Conservation (phyloP, 768 basidiomycete genomes). For the Boletus bicolor region DNA sequence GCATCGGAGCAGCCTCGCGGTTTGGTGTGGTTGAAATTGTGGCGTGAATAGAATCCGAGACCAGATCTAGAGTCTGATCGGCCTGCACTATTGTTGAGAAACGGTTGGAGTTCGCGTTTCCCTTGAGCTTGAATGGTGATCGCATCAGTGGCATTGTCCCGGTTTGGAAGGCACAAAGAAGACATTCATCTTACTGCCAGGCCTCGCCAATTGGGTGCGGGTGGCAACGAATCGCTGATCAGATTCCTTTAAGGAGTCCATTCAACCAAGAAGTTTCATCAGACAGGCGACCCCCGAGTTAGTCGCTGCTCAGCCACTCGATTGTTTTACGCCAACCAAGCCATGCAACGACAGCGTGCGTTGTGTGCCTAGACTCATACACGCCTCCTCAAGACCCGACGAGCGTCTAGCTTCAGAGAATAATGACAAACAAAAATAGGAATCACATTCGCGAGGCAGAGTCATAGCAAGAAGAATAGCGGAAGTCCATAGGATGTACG, state of each 20-base stretch:
- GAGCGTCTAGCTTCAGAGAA: background rate
- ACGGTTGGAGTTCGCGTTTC: conserved; percentile 14
- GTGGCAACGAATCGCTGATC: conserved; percentile 9
- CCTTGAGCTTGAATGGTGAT: conserved; percentile 6
- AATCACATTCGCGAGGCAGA: background rate
- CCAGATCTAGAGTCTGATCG: conserved; percentile 4
- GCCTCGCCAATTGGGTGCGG: conserved; percentile 26
- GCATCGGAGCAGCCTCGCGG: conserved; percentile 9
- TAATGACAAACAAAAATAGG: background rate
- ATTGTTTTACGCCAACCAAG: conserved; percentile 5
- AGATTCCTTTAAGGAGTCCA: background rate
- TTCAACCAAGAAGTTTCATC: conserved; percentile 7
- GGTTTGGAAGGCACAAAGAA: conserved; percentile 8
- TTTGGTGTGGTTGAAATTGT: conserved; percentile 1
- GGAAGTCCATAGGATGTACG: conserved; percentile 1
- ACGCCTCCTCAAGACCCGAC: background rate
- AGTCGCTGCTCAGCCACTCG: conserved; percentile 9
- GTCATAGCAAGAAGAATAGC: background rate
- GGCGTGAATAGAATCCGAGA: conserved; percentile 18
- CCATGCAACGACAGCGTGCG: conserved; percentile 21
- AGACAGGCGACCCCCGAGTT: conserved; percentile 13
- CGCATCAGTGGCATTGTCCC: conserved; percentile 15
- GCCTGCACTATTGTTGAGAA: background rate
- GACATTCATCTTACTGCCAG: conserved; percentile 4
- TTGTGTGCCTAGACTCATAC: conserved; percentile 13